A percentile compares a stretch with the other conserved stretches of the same genome.
phyloP scores from a whole-genome alignment of 441 rosid species.

The Rhodomyrtus psidioides region DNA sequence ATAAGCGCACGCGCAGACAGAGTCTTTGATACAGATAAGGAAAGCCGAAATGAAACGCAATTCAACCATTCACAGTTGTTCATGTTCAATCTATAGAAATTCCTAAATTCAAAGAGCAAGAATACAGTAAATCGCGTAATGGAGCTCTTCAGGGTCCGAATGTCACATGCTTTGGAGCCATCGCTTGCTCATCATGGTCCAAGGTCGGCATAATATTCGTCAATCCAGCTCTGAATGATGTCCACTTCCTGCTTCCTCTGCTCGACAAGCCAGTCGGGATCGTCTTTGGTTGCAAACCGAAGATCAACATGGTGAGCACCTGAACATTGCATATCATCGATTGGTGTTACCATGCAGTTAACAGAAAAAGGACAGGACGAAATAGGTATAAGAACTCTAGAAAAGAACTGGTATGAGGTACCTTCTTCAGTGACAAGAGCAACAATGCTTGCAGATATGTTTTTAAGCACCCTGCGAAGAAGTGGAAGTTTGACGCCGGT shows the following conservation, averaged over 20 bases:
- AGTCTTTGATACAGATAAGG: not conserved
- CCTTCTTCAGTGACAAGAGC: conserved; percentile 62
- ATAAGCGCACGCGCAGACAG: not conserved
- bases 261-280: conserved; percentile 59
- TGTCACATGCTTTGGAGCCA: not conserved
- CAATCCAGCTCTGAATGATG: conserved; percentile 45
- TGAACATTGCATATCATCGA: conserved; percentile 2
- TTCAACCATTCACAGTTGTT: not conserved
- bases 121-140: not conserved
- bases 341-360: not conserved
- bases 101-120: not conserved
- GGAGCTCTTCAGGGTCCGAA: not conserved
- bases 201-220: conserved; percentile 39
- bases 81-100: not conserved
- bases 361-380: not conserved
- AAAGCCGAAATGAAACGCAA: not conserved
- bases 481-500: not conserved
- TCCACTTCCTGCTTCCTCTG: conserved; percentile 54
- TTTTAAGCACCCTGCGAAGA: conserved; percentile 44
- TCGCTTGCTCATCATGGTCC: conserved; percentile 4
- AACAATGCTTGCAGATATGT: conserved; percentile 49
- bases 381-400: not conserved
- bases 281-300: conserved; percentile 40
- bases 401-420: conserved; percentile 1
- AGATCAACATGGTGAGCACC: conserved; percentile 77